Evolutionary conservation across 2,329 filamentous ascomycete species (phyloP).

Genomic region (Fusarium sp.): DNA sequence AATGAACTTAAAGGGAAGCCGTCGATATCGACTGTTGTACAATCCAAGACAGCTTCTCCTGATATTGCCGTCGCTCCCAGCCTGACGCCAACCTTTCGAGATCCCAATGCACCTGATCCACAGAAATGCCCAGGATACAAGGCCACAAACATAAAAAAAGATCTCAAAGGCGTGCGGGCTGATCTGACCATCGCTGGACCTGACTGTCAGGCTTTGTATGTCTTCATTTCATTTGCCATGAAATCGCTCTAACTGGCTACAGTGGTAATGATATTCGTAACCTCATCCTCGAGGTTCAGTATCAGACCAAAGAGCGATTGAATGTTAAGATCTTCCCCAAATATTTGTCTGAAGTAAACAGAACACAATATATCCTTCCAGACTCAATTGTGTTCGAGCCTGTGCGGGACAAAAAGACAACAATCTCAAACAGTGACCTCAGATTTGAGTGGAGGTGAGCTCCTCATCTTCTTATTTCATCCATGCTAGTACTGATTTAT

Average conservation of each 20-base stretch:
- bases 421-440: not conserved
- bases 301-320: not conserved
- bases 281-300: not conserved
- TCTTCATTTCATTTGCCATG: rapidly evolving
- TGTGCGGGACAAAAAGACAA: not conserved
- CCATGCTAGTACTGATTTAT: not conserved
- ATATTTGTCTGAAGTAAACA: not conserved
- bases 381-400: not conserved
- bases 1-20: not conserved
- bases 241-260: not conserved
- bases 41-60: not conserved
- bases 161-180: not conserved
- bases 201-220: slow-evolving; percentile 1
- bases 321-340: slow-evolving; percentile 3
- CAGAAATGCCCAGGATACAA: not conserved
- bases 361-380: not conserved
- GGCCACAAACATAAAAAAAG: not conserved
- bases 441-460: not conserved
- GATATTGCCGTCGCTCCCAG: not conserved
- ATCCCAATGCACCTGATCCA: not conserved
- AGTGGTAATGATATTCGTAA: slow-evolving; percentile 5
- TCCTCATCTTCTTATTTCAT: not conserved
- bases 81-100: slow-evolving; percentile 1
- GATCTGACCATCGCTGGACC: not conserved
- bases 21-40: not conserved